These are phyloP conservation scores for Ophidiomyces ophidiicola DNA, from an alignment of 2,329 filamentous ascomycete species.

Conservation along the genomic window DNA sequence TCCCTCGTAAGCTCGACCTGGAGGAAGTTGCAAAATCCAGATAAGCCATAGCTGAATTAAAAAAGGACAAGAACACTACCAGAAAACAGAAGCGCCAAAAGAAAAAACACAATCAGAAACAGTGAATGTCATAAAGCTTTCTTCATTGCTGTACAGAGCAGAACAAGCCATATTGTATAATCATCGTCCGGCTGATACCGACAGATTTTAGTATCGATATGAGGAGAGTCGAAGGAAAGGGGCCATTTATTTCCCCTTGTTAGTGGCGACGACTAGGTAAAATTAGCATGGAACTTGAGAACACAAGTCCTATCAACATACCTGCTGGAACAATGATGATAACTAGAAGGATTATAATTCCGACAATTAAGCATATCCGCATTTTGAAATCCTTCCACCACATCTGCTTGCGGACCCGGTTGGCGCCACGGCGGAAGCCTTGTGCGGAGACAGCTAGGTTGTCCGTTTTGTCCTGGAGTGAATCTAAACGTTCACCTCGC, in stretches of 20 bases:
- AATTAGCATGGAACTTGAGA: constrained; percentile 7
- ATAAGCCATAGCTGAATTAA: constrained; percentile 5
- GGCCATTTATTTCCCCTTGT: constrained; percentile 9
- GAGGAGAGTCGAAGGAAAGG: neutral
- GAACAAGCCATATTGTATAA: neutral
- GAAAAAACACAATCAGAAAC: neutral
- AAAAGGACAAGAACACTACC: neutral
- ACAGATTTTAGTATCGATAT: neutral
- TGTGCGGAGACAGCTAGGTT: constrained; percentile 87
- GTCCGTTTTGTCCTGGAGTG: constrained; percentile 82
- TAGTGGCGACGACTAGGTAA: constrained; percentile 13
- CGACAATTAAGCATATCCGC: constrained; percentile 87
- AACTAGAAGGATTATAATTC: constrained; percentile 79
- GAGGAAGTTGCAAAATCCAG: constrained; percentile 3
- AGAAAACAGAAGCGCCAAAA: constrained; percentile 10
- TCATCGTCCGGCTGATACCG: constrained; percentile 1
- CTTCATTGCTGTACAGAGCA: neutral
- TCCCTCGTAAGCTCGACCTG: constrained; percentile 17
- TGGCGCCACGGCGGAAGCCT: constrained; percentile 91
- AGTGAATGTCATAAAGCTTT: neutral
- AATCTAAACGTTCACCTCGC: constrained; percentile 78
- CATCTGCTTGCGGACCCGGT: constrained; percentile 93
- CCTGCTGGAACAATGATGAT: constrained; percentile 88
- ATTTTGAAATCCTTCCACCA: constrained; percentile 99
- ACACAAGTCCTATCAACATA: constrained; percentile 37